phyloP scores from a whole-genome alignment of 306 rosid genomes.

The Sechiopsis laciniata region DNA sequence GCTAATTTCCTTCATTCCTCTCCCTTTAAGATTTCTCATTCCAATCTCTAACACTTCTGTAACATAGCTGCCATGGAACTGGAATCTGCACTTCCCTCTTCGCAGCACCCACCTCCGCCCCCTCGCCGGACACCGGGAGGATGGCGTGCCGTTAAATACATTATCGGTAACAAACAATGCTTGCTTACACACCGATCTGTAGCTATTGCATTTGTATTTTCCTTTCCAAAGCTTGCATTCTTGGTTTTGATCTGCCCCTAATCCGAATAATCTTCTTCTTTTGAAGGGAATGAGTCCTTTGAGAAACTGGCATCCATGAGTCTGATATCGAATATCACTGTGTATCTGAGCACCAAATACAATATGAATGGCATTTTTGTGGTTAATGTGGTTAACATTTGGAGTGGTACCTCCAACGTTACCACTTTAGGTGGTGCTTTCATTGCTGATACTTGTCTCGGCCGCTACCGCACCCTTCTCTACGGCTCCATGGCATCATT shows the following conservation, averaged over 20 bases:
- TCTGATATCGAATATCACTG: slow-evolving; percentile 52
- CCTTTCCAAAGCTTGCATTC: background rate
- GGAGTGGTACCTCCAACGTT: slow-evolving; percentile 67
- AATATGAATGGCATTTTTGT: slow-evolving; percentile 46
- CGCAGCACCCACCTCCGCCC: slow-evolving; percentile 23
- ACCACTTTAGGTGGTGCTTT: slow-evolving; percentile 66
- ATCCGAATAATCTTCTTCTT: background rate
- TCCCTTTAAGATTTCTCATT: background rate
- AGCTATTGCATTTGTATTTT: background rate
- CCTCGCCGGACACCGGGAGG: slow-evolving; percentile 32
- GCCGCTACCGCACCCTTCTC: slow-evolving; percentile 63
- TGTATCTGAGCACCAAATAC: slow-evolving; percentile 47
- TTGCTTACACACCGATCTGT: too few species aligned
- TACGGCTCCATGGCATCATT: slow-evolving; percentile 55
- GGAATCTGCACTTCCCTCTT: slow-evolving; percentile 6
- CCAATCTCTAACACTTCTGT: background rate
- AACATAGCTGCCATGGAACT: slow-evolving; percentile 13
- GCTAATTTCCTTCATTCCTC: background rate
- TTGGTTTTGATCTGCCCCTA: background rate
- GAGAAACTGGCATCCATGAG: slow-evolving; percentile 94
- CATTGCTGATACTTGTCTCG: slow-evolving; percentile 65
- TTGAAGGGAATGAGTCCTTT: slow-evolving; percentile 63
- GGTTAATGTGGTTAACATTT: slow-evolving; percentile 57
- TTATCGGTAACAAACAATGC: slow-evolving; percentile 33
- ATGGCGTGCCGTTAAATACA: slow-evolving; percentile 47